A percentile compares a stretch with the other conserved stretches of the same genome.
Conservation (phyloP, 768 basidiomycete genomes). For the Lactifluus echinatus region DNA sequence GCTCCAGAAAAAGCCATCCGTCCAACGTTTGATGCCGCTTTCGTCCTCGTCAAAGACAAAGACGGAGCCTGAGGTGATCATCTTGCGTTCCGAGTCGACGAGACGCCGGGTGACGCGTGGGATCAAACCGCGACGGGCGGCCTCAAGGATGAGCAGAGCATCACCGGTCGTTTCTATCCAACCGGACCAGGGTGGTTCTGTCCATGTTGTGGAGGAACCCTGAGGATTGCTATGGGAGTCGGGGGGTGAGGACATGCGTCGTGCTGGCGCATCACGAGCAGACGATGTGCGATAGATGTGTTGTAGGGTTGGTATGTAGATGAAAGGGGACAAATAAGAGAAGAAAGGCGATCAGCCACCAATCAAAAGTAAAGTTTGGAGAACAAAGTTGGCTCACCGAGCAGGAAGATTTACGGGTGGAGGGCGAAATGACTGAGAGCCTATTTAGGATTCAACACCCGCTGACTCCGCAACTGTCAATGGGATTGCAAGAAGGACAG, state of each 20-base stretch:
- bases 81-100: conserved; percentile 84
- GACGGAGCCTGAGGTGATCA: conserved; percentile 89
- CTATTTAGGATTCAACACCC: conserved; percentile 24
- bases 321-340: conserved; percentile 1
- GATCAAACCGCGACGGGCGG: conserved; percentile 81
- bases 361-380: conserved; percentile 21
- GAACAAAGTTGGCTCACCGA: conserved; percentile 25
- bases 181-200: conserved; percentile 86
- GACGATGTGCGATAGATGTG: neutral
- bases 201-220: conserved; percentile 44
- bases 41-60: conserved; percentile 98
- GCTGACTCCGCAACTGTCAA: conserved; percentile 19
- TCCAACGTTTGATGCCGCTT: conserved; percentile 96
- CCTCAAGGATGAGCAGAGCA: conserved; percentile 94
- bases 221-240: conserved; percentile 16
- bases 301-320: neutral
- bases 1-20: conserved; percentile 95
- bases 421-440: conserved; percentile 22
- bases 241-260: conserved; percentile 19
- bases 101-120: conserved; percentile 88
- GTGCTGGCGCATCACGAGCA: conserved; percentile 6
- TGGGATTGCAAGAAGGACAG: neutral
- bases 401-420: conserved; percentile 23
- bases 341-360: conserved; percentile 19
- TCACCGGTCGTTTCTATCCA: conserved; percentile 95